A percentile compares a stretch with the other conserved stretches of the same genome.
phyloP scores from a whole-genome alignment of 305 asterid genomes.

The Rubia tinctorum region DNA sequence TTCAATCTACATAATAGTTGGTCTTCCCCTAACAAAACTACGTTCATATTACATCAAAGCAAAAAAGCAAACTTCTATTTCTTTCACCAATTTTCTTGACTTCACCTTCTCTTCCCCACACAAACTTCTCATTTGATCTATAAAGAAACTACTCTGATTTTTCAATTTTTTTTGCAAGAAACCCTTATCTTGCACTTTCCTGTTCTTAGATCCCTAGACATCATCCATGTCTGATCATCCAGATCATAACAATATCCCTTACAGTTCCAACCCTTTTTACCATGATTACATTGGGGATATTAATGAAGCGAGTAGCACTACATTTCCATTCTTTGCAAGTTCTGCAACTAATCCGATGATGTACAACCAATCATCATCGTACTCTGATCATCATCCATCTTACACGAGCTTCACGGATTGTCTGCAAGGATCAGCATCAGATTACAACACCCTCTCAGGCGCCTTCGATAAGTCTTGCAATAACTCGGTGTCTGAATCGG shows the following conservation, averaged over 20 bases:
- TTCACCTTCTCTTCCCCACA: conserved; percentile 10
- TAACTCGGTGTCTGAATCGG: conserved; percentile 26
- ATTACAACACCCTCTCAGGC: conserved; percentile 43
- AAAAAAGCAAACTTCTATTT: background rate
- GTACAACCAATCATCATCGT: conserved; percentile 14
- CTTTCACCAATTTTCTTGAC: conserved; percentile 17
- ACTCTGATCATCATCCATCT: conserved; percentile 18
- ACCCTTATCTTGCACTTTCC: background rate
- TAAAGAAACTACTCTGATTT: background rate
- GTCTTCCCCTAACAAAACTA: conserved; percentile 14
- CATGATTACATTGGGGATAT: conserved; percentile 33
- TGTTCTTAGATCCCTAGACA: background rate
- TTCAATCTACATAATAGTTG: background rate
- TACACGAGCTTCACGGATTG: conserved; percentile 41
- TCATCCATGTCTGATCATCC: conserved; percentile 42
- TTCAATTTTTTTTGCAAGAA: background rate
- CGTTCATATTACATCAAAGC: conserved; percentile 19
- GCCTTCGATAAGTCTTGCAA: conserved; percentile 36
- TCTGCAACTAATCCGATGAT: conserved; percentile 21
- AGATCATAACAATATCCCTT: conserved; percentile 24
- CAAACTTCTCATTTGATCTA: background rate
- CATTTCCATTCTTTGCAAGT: conserved; percentile 22
- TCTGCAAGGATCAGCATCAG: conserved; percentile 40
- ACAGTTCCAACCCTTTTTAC: conserved; percentile 21
- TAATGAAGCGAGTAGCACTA: conserved; percentile 12